Conservation (phyloP, 768 basidiomycete species). For the button mushroom (Agaricus bisporus) region DNA sequence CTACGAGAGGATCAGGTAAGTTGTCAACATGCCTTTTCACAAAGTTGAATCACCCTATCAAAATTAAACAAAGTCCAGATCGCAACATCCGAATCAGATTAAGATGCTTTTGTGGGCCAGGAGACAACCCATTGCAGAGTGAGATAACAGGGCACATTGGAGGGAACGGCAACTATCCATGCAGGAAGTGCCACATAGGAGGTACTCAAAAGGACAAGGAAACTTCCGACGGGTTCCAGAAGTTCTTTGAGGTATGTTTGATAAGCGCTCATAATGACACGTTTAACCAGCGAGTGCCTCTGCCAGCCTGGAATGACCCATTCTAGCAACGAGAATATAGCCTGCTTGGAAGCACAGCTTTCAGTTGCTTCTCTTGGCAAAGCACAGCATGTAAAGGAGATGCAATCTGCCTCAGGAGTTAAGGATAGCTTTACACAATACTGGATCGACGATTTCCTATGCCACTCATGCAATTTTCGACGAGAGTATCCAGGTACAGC, state of each 20-base stretch:
- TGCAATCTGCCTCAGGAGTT: conserved; percentile 27
- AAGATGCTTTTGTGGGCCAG: conserved; percentile 22
- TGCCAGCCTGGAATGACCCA: conserved; percentile 14
- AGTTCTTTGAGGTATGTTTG: conserved; percentile 20
- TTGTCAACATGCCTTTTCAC: neutral
- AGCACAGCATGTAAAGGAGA: conserved; percentile 17
- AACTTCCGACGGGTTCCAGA: conserved; percentile 26
- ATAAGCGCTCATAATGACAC: no score
- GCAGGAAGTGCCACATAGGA: conserved; percentile 32
- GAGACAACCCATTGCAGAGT: conserved; percentile 35
- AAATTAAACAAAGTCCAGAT: conserved; percentile 23
- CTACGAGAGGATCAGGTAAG: conserved; percentile 25
- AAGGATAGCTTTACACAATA: conserved; percentile 33
- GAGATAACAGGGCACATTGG: conserved; percentile 34
- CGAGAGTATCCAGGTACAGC: conserved; percentile 13
- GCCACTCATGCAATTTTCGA: conserved; percentile 15
- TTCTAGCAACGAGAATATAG: conserved; percentile 15
- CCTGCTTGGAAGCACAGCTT: conserved; percentile 24
- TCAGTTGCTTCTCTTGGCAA: conserved; percentile 24
- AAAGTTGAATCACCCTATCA: conserved; percentile 23
- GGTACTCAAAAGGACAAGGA: conserved; percentile 26
- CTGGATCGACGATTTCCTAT: conserved; percentile 30
- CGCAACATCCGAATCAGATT: conserved; percentile 20
- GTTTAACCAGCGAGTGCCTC: no score
- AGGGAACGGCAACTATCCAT: conserved; percentile 31